Evolutionary conservation across 768 basidiomycete genomes (phyloP).

Genomic region (Leucogyrophana mollusca): DNA sequence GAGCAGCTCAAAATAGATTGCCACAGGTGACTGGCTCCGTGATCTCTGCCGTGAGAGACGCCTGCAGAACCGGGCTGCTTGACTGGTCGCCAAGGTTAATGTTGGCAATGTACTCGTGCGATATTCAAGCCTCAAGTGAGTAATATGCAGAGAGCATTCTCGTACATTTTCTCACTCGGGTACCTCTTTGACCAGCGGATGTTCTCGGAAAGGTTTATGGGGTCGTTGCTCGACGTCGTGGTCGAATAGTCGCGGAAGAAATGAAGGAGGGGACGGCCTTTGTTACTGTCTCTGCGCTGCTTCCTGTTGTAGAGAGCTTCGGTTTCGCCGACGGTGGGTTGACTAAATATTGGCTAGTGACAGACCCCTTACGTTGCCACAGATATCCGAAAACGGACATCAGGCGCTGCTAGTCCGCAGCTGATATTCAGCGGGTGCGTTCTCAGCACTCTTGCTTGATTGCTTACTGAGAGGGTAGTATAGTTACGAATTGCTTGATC

Average conservation of each 20-base stretch:
- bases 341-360: constrained; percentile 2
- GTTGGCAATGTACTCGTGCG: constrained; percentile 98
- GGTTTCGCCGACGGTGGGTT: constrained; percentile 91
- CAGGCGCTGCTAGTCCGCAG: constrained; percentile 96
- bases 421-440: constrained; percentile 92
- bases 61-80: constrained; percentile 83
- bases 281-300: constrained; percentile 85
- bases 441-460: background rate
- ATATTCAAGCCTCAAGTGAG: constrained; percentile 96
- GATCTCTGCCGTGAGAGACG: constrained; percentile 85
- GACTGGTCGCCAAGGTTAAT: constrained; percentile 98
- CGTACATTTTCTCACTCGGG: constrained; percentile 10
- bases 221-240: constrained; percentile 88
- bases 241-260: constrained; percentile 92
- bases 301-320: constrained; percentile 97
- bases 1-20: constrained; percentile 71
- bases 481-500: constrained; percentile 90
- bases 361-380: constrained; percentile 10
- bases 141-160: constrained; percentile 18
- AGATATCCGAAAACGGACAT: constrained; percentile 96
- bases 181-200: constrained; percentile 58
- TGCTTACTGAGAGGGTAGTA: constrained; percentile 14
- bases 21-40: constrained; percentile 88
- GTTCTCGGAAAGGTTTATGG: constrained; percentile 97
- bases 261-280: constrained; percentile 98